Conservation (phyloP, 2,329 filamentous ascomycete species). For the Nemania bipapillata region DNA sequence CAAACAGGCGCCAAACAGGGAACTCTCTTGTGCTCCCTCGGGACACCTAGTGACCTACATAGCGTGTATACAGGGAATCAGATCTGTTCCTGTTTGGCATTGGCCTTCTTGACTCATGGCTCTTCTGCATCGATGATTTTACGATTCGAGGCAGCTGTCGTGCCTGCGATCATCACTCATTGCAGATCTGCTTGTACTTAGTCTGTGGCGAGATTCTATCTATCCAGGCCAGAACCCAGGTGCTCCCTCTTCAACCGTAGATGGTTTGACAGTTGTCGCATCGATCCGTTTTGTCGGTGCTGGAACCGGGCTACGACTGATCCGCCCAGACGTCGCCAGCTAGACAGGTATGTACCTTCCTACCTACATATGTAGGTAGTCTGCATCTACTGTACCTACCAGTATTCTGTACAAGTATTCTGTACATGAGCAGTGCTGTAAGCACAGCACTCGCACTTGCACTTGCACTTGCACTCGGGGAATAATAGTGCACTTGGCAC, state of each 20-base stretch:
- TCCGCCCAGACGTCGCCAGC: slow-evolving; percentile 7
- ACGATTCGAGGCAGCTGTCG: not conserved
- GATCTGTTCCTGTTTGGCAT: not conserved
- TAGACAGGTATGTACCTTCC: not conserved
- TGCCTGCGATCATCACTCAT: not conserved
- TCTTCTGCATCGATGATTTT: not conserved
- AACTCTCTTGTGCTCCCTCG: too few species aligned
- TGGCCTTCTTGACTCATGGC: not conserved
- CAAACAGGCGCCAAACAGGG: slow-evolving; percentile 3
- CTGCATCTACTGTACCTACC: too few species aligned
- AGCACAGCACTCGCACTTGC: too few species aligned
- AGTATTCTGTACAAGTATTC: too few species aligned
- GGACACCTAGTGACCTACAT: not conserved
- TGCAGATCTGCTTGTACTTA: too few species aligned
- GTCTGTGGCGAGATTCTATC: not conserved
- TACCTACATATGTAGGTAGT: too few species aligned
- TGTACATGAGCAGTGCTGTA: too few species aligned
- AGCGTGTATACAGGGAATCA: not conserved
- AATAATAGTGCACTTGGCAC: slow-evolving; percentile 6
- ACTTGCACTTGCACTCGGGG: not conserved
- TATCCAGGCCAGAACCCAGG: not conserved
- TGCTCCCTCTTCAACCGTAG: slow-evolving; percentile 6
- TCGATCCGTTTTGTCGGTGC: slow-evolving; percentile 16
- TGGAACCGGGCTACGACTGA: slow-evolving; percentile 16
- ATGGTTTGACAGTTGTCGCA: slow-evolving; percentile 20